Conservation (phyloP, 1,139 yeast genomes). For the Kluyveromyces sp. region DNA sequence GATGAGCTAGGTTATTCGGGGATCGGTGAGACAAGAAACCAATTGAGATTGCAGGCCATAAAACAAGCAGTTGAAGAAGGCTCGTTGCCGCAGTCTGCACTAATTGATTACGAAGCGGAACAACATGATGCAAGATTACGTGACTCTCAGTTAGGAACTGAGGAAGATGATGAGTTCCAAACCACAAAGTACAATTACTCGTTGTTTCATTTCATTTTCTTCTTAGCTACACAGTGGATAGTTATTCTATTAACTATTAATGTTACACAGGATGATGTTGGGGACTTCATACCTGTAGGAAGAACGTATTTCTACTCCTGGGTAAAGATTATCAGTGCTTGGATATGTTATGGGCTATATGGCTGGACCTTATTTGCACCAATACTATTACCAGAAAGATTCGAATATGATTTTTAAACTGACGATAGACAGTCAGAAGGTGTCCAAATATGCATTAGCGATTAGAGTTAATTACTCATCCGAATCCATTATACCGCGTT, state of each 20-base stretch:
- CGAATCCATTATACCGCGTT: constrained; percentile 48
- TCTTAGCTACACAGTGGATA: constrained; percentile 94
- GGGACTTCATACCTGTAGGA: constrained; percentile 94
- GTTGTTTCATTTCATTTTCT: constrained; percentile 82
- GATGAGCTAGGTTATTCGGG: constrained; percentile 34
- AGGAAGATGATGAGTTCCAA: constrained; percentile 53
- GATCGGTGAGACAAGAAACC: constrained; percentile 53
- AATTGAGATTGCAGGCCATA: constrained; percentile 81
- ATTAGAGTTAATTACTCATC: constrained; percentile 22
- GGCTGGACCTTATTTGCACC: constrained; percentile 94
- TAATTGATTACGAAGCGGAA: constrained; percentile 55
- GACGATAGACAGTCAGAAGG: constrained; percentile 5
- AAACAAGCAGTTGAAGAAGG: constrained; percentile 94
- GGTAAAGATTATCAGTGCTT: constrained; percentile 87
- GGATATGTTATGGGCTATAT: constrained; percentile 83
- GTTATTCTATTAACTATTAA: constrained; percentile 90
- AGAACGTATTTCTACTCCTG: constrained; percentile 92
- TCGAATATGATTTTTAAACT: constrained; percentile 35
- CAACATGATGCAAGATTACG: constrained; percentile 44
- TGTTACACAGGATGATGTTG: constrained; percentile 75
- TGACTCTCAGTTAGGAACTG: constrained; percentile 26
- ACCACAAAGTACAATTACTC: constrained; percentile 82
- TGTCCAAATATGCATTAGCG: too few relatives aligned
- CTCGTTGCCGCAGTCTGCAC: constrained; percentile 85
- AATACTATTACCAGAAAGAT: constrained; percentile 81